A percentile compares a stretch with the other conserved stretches of the same genome.
phyloP scores from a whole-genome alignment of 2,329 filamentous ascomycete genomes.

The Xylaria sp. region DNA sequence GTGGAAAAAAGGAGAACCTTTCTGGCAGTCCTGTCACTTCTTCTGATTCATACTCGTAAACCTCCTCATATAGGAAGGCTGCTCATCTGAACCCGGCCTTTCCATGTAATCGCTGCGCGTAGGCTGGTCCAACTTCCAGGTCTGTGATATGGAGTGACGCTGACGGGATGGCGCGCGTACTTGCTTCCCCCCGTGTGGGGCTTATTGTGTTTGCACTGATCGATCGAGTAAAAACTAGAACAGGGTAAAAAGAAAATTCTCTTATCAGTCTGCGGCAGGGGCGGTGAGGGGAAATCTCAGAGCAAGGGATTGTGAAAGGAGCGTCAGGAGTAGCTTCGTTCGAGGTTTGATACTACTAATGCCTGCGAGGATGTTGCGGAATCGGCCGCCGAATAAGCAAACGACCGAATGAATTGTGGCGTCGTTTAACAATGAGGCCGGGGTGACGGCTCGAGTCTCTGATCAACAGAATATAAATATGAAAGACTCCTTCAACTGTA shows the following conservation, averaged over 20 bases:
- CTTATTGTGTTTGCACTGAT: conserved; percentile 12
- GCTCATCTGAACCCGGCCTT: not conserved
- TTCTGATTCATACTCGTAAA: not conserved
- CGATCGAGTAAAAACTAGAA: not conserved
- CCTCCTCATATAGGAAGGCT: not conserved
- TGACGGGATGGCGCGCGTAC: conserved; percentile 13
- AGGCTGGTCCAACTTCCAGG: not conserved
- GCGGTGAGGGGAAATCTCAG: not conserved
- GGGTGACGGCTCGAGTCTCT: not conserved
- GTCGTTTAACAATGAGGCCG: not conserved
- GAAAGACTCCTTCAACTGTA: not conserved
- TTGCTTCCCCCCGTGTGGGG: conserved; percentile 11
- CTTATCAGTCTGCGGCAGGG: not conserved
- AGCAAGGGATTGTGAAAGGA: not conserved
- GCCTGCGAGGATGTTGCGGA: not conserved
- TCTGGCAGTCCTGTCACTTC: not conserved
- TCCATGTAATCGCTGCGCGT: not conserved
- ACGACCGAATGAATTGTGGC: not conserved
- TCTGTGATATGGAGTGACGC: conserved; percentile 11
- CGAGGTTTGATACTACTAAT: not conserved
- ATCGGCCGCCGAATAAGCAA: not conserved
- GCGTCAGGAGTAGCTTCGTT: not conserved
- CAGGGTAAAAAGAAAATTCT: not conserved
- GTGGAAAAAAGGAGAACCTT: not conserved
- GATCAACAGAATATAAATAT: not conserved